These are phyloP conservation scores for Rubus idaeus DNA, from an alignment of 306 rosid genomes.

Conservation along the genomic window DNA sequence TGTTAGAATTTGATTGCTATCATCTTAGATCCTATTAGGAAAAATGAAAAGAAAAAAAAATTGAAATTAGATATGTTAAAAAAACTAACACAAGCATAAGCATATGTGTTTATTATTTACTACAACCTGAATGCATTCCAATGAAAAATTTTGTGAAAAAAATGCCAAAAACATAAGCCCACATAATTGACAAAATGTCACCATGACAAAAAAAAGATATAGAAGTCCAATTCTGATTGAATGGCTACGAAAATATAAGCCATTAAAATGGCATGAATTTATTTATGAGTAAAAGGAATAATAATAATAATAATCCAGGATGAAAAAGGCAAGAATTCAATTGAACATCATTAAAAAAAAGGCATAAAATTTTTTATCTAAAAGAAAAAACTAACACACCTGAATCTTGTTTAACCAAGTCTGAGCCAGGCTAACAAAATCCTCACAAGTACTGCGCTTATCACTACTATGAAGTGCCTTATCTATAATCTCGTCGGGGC, in stretches of 20 bases:
- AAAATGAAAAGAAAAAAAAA: not conserved
- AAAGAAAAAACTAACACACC: conserved; percentile 47
- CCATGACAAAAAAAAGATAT: not conserved
- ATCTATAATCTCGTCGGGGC: conserved; percentile 85
- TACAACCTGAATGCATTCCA: not conserved
- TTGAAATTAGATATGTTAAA: not conserved
- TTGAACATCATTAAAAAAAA: not conserved
- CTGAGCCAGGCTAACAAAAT: conserved; percentile 80
- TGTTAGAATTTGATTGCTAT: conserved; percentile 11
- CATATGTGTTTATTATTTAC: too few species aligned
- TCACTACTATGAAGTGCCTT: conserved; percentile 73
- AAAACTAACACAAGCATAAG: not conserved
- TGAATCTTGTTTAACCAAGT: conserved; percentile 83
- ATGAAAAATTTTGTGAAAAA: not conserved
- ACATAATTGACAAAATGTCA: not conserved
- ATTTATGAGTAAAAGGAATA: not conserved
- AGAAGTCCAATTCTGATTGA: not conserved
- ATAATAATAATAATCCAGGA: not conserved
- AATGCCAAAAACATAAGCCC: not conserved
- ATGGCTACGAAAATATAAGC: not conserved
- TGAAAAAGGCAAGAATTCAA: not conserved
- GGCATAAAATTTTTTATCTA: conserved; percentile 9
- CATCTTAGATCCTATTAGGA: conserved; percentile 12
- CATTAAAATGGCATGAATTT: not conserved
- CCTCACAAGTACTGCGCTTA: conserved; percentile 73